These are phyloP conservation scores for Meyerozyma guilliermondii DNA, from an alignment of 1,139 yeast genomes.

Conservation along the genomic window DNA sequence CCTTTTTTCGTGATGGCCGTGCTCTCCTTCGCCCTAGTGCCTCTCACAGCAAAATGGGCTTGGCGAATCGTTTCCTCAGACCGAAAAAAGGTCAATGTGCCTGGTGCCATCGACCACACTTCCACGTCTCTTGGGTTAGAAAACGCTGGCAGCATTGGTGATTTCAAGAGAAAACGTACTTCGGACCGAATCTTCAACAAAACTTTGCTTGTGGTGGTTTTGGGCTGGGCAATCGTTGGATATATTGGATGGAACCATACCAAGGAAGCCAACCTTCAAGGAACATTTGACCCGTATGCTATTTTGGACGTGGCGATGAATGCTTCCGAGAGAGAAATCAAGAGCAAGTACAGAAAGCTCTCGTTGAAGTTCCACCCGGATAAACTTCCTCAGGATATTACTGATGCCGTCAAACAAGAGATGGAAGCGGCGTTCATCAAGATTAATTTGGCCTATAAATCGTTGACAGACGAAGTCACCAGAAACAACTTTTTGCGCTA, in stretches of 20 bases:
- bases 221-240: slow-evolving; percentile 68
- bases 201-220: slow-evolving; percentile 39
- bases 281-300: slow-evolving; percentile 83
- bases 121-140: slow-evolving; percentile 31
- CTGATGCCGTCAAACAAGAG: slow-evolving; percentile 49
- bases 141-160: slow-evolving; percentile 36
- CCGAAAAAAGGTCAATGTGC: slow-evolving; percentile 19
- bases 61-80: slow-evolving; percentile 18
- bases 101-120: slow-evolving; percentile 30
- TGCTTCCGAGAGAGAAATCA: slow-evolving; percentile 72
- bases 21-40: slow-evolving; percentile 55
- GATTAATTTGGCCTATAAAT: slow-evolving; percentile 89
- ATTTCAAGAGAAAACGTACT: slow-evolving; percentile 34
- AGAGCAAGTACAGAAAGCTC: slow-evolving; percentile 77
- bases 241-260: slow-evolving; percentile 46
- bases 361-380: slow-evolving; percentile 93
- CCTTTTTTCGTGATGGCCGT: slow-evolving; percentile 86
- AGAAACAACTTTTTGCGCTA: slow-evolving; percentile 77
- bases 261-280: slow-evolving; percentile 39
- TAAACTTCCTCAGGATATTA: slow-evolving; percentile 65
- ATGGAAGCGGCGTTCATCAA: slow-evolving; percentile 76
- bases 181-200: slow-evolving; percentile 40
- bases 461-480: slow-evolving; percentile 85
- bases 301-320: slow-evolving; percentile 69
- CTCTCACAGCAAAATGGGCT: slow-evolving; percentile 54